These are phyloP conservation scores for Hymenoscyphus albidus DNA, from an alignment of 2,329 filamentous ascomycete species.

Conservation along the genomic window DNA sequence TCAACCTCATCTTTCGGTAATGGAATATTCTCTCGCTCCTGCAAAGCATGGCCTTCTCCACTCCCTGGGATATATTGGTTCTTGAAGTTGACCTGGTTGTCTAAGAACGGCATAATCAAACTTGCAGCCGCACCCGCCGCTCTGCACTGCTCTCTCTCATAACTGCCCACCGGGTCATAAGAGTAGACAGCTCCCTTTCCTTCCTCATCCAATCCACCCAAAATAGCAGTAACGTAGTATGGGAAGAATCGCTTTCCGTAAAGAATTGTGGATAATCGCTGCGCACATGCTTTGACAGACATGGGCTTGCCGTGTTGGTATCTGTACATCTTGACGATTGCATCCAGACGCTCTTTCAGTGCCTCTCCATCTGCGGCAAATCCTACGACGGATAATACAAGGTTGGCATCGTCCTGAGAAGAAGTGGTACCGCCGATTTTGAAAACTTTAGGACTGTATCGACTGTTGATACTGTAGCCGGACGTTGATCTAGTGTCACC, in stretches of 20 bases:
- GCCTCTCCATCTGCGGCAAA: constrained; percentile 94
- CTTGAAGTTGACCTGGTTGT: constrained; percentile 99
- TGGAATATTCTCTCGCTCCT: constrained; percentile 66
- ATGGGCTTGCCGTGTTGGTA: constrained; percentile 98
- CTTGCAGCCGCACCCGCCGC: constrained; percentile 89
- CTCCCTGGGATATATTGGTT: constrained; percentile 93
- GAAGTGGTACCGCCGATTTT: constrained; percentile 89
- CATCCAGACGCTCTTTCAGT: constrained; percentile 88
- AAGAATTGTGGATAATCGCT: constrained; percentile 89
- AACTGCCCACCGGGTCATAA: constrained; percentile 96
- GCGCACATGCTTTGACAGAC: constrained; percentile 88
- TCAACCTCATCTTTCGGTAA: constrained; percentile 72
- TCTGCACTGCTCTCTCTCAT: constrained; percentile 94
- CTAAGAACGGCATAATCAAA: constrained; percentile 97
- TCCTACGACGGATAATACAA: constrained; percentile 90
- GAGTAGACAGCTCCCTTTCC: constrained; percentile 92
- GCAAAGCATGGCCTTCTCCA: constrained; percentile 74
- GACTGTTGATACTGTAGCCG: constrained; percentile 98
- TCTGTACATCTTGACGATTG: constrained; percentile 97
- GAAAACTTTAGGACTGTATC: constrained; percentile 93
- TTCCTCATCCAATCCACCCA: constrained; percentile 91
- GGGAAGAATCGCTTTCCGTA: constrained; percentile 99
- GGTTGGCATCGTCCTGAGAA: constrained; percentile 76
- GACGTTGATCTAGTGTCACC: constrained; percentile 94
- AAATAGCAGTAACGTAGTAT: constrained; percentile 93